Evolutionary conservation across 192 early-diverging fungal genomes (phyloP).

Genomic region (Dissophora ornata): DNA sequence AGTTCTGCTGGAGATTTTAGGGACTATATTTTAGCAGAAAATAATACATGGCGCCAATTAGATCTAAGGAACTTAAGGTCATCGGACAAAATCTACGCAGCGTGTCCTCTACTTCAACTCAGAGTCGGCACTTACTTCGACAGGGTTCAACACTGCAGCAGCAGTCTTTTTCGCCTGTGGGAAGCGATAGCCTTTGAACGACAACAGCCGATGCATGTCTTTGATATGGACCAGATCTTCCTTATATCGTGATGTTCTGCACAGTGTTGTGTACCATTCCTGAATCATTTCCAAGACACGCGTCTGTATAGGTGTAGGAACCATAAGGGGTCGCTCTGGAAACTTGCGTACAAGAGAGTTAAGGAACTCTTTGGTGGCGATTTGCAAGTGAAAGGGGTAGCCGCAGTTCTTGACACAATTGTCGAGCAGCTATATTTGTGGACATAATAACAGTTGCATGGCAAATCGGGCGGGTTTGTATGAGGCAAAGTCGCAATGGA

Average conservation of each 20-base stretch:
- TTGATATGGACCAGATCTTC: conserved; percentile 94
- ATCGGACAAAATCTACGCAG: too few relatives aligned
- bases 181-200: conserved; percentile 89
- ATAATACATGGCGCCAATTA: too few relatives aligned
- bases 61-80: too few relatives aligned
- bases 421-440: conserved; percentile 91
- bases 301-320: conserved; percentile 80
- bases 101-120: too few relatives aligned
- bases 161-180: conserved; percentile 71
- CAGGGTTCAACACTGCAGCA: conserved; percentile 71
- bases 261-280: conserved; percentile 93
- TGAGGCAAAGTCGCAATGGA: too few relatives aligned
- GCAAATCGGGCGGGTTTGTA: too few relatives aligned
- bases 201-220: conserved; percentile 92
- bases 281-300: conserved; percentile 93
- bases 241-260: conserved; percentile 88
- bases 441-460: too few relatives aligned
- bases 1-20: conserved; percentile 94
- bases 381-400: conserved; percentile 95
- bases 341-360: conserved; percentile 95
- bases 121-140: conserved; percentile 47
- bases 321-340: conserved; percentile 85
- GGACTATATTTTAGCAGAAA: conserved; percentile 53
- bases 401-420: conserved; percentile 99
- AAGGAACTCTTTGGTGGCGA: conserved; percentile 96